Percentiles rank a stretch among this genome's conserved stretches.
phyloP scores from a whole-genome alignment of 306 rosid species.

The Acacia acuminata region DNA sequence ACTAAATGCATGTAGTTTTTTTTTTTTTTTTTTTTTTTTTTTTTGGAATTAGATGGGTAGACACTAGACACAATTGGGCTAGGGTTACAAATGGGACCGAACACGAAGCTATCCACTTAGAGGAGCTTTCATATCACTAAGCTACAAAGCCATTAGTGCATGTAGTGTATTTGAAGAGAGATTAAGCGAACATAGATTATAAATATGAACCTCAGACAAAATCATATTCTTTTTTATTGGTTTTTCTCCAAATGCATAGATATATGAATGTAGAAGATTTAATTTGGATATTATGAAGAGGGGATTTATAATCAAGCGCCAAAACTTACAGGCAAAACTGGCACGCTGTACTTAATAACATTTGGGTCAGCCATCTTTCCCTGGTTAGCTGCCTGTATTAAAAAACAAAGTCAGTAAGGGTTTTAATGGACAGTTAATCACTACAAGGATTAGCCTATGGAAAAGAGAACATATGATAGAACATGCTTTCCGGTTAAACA shows the following conservation, averaged over 20 bases:
- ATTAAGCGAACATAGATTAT: not conserved
- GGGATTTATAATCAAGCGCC: not conserved
- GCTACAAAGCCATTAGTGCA: too few relatives aligned
- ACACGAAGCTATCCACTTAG: too few relatives aligned
- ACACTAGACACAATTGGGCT: too few relatives aligned
- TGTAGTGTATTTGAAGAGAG: not conserved
- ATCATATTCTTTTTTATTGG: not conserved
- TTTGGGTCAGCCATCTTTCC: conserved; percentile 76
- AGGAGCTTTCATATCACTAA: too few relatives aligned
- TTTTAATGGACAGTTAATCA: conserved; percentile 11
- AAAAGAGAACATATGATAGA: conserved; percentile 3
- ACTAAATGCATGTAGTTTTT: not conserved
- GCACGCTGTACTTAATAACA: conserved; percentile 77
- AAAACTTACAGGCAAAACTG: conserved; percentile 85
- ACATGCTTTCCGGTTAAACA: conserved; percentile 11
- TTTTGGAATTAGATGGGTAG: too few relatives aligned
- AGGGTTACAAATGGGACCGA: too few relatives aligned
- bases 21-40: too few relatives aligned
- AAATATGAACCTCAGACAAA: not conserved
- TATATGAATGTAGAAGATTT: not conserved
- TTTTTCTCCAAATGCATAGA: not conserved
- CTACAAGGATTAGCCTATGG: conserved; percentile 7
- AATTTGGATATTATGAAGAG: not conserved
- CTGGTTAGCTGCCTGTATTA: conserved; percentile 59
- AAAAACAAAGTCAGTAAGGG: conserved; percentile 19